phyloP scores from a whole-genome alignment of 805 yeast genomes.

The Priceomyces haplophilus region DNA sequence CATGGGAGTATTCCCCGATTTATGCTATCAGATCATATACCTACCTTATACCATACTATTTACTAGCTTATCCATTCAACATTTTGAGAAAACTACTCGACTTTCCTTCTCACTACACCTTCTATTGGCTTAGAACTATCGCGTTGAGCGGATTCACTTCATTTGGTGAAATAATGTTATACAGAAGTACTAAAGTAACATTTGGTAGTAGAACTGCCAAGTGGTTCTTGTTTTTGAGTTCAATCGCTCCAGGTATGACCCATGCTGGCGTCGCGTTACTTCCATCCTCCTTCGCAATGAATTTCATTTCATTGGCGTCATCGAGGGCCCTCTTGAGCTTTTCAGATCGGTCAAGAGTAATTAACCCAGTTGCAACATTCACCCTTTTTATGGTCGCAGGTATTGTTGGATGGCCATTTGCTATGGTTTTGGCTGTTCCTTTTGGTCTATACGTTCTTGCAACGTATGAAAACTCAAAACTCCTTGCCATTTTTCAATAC shows the following conservation, averaged over 20 bases:
- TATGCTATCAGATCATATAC: slow-evolving; percentile 86
- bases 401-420: slow-evolving; percentile 89
- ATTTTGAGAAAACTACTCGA: slow-evolving; percentile 11
- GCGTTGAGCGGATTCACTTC: slow-evolving; percentile 36
- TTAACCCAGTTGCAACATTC: slow-evolving; percentile 23
- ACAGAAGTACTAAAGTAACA: slow-evolving; percentile 34
- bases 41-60: slow-evolving; percentile 54
- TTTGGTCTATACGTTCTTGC: slow-evolving; percentile 38
- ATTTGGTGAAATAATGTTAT: slow-evolving; percentile 54
- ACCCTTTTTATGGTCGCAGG: slow-evolving; percentile 62
- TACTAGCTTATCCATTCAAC: slow-evolving; percentile 22
- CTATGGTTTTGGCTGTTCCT: slow-evolving; percentile 62
- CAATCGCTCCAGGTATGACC: slow-evolving; percentile 75
- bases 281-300: slow-evolving; percentile 75
- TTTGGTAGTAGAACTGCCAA: slow-evolving; percentile 43
- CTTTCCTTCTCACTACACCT: slow-evolving; percentile 31
- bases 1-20: slow-evolving; percentile 95
- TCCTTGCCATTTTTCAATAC: slow-evolving; percentile 3
- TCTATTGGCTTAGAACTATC: slow-evolving; percentile 52
- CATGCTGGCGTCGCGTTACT: slow-evolving; percentile 85
- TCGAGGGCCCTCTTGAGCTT: slow-evolving; percentile 31
- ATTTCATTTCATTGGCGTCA: slow-evolving; percentile 44
- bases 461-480: slow-evolving; percentile 4
- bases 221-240: slow-evolving; percentile 61
- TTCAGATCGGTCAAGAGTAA: slow-evolving; percentile 1